Base-by-base conservation (phyloP, 148 eudicot genomes). In the Heliamphora exappendiculata region DNA sequence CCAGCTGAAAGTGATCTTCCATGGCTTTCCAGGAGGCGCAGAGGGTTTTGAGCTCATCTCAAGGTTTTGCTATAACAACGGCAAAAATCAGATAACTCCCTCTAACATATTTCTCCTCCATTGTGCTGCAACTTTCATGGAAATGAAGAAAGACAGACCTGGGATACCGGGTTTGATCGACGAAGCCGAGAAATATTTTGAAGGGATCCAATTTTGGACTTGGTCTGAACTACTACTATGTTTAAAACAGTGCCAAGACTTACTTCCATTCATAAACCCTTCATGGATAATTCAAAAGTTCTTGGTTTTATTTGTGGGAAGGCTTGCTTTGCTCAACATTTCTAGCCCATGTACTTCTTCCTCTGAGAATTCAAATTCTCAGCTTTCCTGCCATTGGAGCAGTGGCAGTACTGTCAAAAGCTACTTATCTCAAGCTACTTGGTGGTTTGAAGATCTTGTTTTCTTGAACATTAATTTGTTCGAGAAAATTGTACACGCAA, bases 391-490 rank as follows among this genome's bases (percentile, higher is more conserved):
- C 10, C 90, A 90, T 29, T 83, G 64, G 65, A 89, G 82, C 12
- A 73, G 83, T 7, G 74, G 50, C 19, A 81, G 84, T 50, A n/a
- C n/a, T n/a, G 72, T 22, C 2, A 83, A 78, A 73, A 81, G 60
- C 47, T 45, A 74, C 69, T 65, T 13, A 57, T 67, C 50, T 34
- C 79, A 53, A 66, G 22, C 75, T 26, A 55, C 75, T 72, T 88
- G 90, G 90, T 88, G 88, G 89, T 88, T 88, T 8, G 84, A 83
- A 20, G 92, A 91, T 78, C 85, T 91, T 33, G 66, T 78, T 3
- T 59, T 73, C 29, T 67, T 89, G 54, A 70, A 75, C 45, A 36
- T 83, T 17, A 58, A 78, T 42, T 39, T 87, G 72, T 53, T 91
- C 36, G 82, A 81, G n/a, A 68, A 76, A 70, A n/a, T 89, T 10